Evolutionary conservation across 2,329 filamentous ascomycete genomes (phyloP).

Genomic region (Phaeosphaeriaceae sp.): DNA sequence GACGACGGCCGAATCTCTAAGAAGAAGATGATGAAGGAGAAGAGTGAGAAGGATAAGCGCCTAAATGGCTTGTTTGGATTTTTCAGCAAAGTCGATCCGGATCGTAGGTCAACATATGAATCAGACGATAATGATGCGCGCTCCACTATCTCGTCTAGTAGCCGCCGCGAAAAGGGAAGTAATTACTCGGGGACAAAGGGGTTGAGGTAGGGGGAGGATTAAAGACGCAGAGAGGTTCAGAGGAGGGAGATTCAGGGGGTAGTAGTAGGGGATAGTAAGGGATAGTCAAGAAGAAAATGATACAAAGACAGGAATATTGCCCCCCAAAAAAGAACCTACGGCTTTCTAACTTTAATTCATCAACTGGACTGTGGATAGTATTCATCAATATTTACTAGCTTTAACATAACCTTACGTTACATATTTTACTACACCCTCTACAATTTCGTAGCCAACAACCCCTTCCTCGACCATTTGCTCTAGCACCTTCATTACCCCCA

Average conservation of each 20-base stretch:
- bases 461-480: constrained; percentile 62
- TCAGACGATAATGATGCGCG: constrained; percentile 48
- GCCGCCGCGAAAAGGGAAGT: constrained; percentile 51
- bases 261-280: too few species aligned
- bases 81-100: constrained; percentile 54
- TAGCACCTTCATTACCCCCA: constrained; percentile 53
- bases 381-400: too few species aligned
- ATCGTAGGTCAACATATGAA: constrained; percentile 47
- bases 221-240: too few species aligned
- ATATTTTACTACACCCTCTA: constrained; percentile 23
- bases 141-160: constrained; percentile 43
- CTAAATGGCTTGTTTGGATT: constrained; percentile 55
- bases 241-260: too few species aligned
- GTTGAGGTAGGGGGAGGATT: constrained; percentile 44
- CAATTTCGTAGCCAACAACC: constrained; percentile 46
- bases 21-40: too few species aligned
- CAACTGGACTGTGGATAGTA: too few species aligned
- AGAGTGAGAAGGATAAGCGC: constrained; percentile 53
- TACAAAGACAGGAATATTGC: too few species aligned
- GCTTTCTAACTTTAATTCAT: too few species aligned
- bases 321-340: too few species aligned
- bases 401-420: background rate
- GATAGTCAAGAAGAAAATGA: too few species aligned
- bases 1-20: constrained; percentile 47
- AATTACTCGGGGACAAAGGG: constrained; percentile 44